Conservation (phyloP, 495 filamentous ascomycete genomes). For the Annulohypoxylon nitens region DNA sequence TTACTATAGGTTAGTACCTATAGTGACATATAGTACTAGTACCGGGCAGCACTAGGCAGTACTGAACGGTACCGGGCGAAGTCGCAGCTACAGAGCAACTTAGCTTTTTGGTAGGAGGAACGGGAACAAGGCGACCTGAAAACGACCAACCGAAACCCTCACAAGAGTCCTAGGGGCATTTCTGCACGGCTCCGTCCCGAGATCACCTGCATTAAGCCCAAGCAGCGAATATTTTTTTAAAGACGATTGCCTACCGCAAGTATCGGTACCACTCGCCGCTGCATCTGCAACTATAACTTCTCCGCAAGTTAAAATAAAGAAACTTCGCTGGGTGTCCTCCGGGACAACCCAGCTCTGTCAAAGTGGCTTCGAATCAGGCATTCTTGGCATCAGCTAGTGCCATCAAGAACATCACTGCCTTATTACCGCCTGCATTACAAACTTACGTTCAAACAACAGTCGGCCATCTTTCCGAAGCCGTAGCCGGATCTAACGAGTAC, state of each 20-base stretch:
- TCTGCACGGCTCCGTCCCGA: constrained; percentile 42
- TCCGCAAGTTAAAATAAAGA: constrained; percentile 42
- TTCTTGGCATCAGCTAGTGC: constrained; percentile 66
- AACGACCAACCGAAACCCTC: constrained; percentile 18
- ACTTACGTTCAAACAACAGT: constrained; percentile 61
- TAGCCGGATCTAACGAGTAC: constrained; percentile 69
- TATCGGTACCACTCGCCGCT: constrained; percentile 32
- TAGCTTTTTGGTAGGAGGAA: neutral
- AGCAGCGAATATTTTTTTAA: constrained; percentile 10
- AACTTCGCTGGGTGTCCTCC: constrained; percentile 54
- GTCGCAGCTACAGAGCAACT: constrained; percentile 23
- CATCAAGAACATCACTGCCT: constrained; percentile 58
- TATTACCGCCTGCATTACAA: constrained; percentile 61
- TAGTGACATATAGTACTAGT: constrained; percentile 10
- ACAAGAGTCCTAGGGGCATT: constrained; percentile 39
- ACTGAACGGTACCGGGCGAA: neutral
- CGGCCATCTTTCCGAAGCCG: constrained; percentile 53
- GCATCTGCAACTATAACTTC: constrained; percentile 21
- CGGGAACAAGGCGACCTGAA: constrained; percentile 2
- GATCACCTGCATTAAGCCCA: constrained; percentile 33
- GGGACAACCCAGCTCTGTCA: constrained; percentile 58
- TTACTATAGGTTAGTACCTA: constrained; percentile 15
- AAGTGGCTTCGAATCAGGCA: constrained; percentile 67
- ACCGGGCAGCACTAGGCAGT: neutral
- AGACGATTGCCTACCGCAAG: constrained; percentile 33